Evolutionary conservation across 371 early-diverging fungal genomes (phyloP).

Genomic region (Lichtheimia corymbifera): DNA sequence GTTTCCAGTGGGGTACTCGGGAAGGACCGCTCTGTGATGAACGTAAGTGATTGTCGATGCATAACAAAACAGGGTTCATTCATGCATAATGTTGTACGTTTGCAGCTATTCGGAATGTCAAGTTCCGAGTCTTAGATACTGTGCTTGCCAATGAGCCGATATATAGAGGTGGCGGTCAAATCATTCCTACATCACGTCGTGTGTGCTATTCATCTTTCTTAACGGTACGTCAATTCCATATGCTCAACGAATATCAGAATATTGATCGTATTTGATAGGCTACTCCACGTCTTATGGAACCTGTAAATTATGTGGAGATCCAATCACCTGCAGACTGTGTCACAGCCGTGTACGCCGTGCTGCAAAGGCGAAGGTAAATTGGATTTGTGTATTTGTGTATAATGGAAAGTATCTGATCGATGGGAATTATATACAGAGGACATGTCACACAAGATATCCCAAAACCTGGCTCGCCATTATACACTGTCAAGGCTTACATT

Average conservation of each 20-base stretch:
- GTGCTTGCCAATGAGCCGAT: slow-evolving; percentile 86
- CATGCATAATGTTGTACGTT: not conserved
- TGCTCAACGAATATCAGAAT: too few species aligned
- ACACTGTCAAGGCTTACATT: slow-evolving; percentile 90
- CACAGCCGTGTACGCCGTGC: slow-evolving; percentile 90
- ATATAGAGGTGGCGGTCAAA: slow-evolving; percentile 95
- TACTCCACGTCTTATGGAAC: slow-evolving; percentile 97
- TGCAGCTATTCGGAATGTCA: slow-evolving; percentile 79
- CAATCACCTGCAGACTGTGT: slow-evolving; percentile 97
- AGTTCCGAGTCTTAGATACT: slow-evolving; percentile 90
- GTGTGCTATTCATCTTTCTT: slow-evolving; percentile 96
- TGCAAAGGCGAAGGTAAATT: slow-evolving; percentile 80
- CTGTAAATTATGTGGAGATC: slow-evolving; percentile 93
- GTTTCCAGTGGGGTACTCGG: slow-evolving; percentile 96
- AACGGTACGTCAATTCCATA: slow-evolving; percentile 53
- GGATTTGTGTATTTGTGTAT: not conserved
- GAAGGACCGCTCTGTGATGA: slow-evolving; percentile 98
- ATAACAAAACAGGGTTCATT: not conserved
- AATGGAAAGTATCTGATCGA: not conserved
- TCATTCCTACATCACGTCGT: slow-evolving; percentile 98
- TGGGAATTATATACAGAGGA: slow-evolving; percentile 60
- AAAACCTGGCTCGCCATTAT: slow-evolving; percentile 94
- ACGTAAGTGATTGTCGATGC: slow-evolving; percentile 54
- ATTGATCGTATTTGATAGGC: slow-evolving; percentile 49
- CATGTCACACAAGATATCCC: slow-evolving; percentile 96